Conservation (phyloP, 305 asterid species). For the Salvia sclarea region DNA sequence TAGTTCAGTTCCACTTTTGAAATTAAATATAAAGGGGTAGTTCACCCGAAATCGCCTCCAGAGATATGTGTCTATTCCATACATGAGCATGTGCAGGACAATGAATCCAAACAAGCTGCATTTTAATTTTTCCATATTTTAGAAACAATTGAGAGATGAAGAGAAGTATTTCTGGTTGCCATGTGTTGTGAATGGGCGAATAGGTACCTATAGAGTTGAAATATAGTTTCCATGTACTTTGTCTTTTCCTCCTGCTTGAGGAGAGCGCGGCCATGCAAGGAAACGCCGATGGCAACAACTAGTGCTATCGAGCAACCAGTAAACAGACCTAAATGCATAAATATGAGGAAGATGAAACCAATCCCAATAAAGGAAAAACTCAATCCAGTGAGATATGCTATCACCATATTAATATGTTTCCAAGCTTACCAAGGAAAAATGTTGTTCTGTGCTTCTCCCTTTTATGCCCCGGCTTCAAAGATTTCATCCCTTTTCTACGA, state of each 20-base stretch:
- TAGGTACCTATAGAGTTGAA: constrained; percentile 67
- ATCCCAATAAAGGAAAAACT: not conserved
- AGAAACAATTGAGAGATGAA: not conserved
- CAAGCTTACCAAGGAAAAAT: constrained; percentile 61
- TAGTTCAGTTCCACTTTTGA: constrained; percentile 67
- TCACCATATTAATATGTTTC: not conserved
- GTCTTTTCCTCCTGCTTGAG: constrained; percentile 43
- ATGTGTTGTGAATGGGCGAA: not conserved
- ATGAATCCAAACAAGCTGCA: constrained; percentile 66
- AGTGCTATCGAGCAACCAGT: constrained; percentile 70
- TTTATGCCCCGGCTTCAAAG: constrained; percentile 58
- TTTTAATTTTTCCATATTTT: not conserved
- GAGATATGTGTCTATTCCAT: constrained; percentile 53
- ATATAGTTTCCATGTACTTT: constrained; percentile 59
- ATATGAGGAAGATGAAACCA: not conserved
- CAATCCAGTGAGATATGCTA: too few relatives aligned
- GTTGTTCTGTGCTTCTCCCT: constrained; percentile 71
- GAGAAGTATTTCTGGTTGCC: not conserved
- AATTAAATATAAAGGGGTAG: constrained; percentile 76
- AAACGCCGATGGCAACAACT: constrained; percentile 42
- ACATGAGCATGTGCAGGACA: constrained; percentile 82
- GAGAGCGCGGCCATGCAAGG: constrained; percentile 52
- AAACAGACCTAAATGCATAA: constrained; percentile 45
- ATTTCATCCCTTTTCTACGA: constrained; percentile 67
- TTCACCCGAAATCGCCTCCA: constrained; percentile 79